Base-by-base conservation (phyloP, 2,329 filamentous ascomycete genomes). In the Fusarium xylarioides region DNA sequence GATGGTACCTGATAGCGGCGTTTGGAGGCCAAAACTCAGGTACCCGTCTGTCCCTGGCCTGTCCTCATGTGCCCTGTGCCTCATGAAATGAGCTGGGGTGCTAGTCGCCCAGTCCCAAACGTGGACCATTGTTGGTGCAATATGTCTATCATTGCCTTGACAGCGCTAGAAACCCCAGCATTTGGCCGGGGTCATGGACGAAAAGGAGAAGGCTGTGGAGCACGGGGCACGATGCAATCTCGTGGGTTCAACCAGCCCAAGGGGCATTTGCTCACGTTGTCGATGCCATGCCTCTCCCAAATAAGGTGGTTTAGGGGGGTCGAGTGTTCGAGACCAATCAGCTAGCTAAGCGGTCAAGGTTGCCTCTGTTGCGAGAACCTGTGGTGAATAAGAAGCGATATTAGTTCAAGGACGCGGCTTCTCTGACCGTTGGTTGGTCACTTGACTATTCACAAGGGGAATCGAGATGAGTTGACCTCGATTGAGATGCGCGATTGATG, bases 191-290 rank as follows among this genome's bases (percentile, higher is more conserved):
- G 49, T 54, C 49, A 46, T 52, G 55, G 65, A 46, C 61, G 53
- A 77, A 79, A 75, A 77, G 77, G 77, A 75, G 77, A 72, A 70
- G 21, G 34, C 43, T 55, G 76, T 78, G 77, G 77, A 77, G 73
- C 74, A 66, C 62, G 43, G 66, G 65, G 63, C 69, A 73, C 60
- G 56, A 67, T 70, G 74, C 57, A 79, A 79, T 79, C 77, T 79
- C 75, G 71, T 62, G 52, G 60, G 68, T 63, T 76, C 55, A 61
- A 63, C 66, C 61, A 47, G 66, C 49, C 63, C 70, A 50, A 73
- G 65, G 70, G 70, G 60, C 56, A 46, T 46, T 56, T 64, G 59
- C 55, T 68, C 58, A 58, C 55, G 42, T 70, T 70, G 52, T 34
- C 55, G 46, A 57, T 60, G 53, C 63, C 43, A 61, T 67, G 49